Percentiles rank a stretch among this genome's conserved stretches.
Evolutionary conservation across 352 stramenopile species (phyloP).

Genomic region (Pythium folliculosum): DNA sequence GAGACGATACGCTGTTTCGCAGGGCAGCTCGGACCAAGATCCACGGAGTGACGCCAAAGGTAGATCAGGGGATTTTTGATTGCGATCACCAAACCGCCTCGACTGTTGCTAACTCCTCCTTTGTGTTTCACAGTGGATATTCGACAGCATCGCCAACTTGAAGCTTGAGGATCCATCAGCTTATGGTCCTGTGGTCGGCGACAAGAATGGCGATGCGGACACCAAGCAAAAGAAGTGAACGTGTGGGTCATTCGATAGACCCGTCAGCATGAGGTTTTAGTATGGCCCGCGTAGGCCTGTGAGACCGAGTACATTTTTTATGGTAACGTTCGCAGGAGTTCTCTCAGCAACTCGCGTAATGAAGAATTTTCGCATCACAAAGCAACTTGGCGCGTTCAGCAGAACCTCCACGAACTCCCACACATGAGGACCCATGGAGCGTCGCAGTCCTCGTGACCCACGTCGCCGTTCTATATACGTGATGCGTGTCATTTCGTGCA

Average conservation of each 20-base stretch:
- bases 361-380: background rate
- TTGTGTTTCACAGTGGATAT: constrained; percentile 50
- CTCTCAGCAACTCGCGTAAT: background rate
- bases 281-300: background rate
- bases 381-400: too few relatives aligned
- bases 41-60: constrained; percentile 67
- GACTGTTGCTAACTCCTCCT: constrained; percentile 5
- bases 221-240: background rate
- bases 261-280: background rate
- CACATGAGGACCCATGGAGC: too few relatives aligned
- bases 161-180: constrained; percentile 53
- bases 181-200: constrained; percentile 11
- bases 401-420: too few relatives aligned
- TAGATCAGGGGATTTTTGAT: constrained; percentile 11
- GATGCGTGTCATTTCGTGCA: too few relatives aligned
- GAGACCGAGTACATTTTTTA: background rate
- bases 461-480: too few relatives aligned
- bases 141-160: constrained; percentile 75
- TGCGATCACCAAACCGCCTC: background rate
- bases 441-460: too few relatives aligned
- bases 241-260: background rate
- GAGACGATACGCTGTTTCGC: constrained; percentile 60
- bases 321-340: background rate
- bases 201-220: constrained; percentile 2
- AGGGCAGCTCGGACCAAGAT: constrained; percentile 57